These are phyloP conservation scores for Funneliformis mosseae DNA, from an alignment of 192 early-diverging fungal genomes.

Conservation along the genomic window DNA sequence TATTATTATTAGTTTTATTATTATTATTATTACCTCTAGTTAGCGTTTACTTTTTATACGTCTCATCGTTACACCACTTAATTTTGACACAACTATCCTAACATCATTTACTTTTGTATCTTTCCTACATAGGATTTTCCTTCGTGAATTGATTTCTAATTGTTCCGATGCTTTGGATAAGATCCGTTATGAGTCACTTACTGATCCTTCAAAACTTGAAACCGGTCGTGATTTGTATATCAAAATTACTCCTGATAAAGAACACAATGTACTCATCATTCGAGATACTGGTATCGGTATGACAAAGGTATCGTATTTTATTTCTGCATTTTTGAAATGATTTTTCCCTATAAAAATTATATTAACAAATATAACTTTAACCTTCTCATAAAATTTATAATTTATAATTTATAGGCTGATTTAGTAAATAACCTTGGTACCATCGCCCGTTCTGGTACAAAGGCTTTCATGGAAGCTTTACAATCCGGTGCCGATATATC, in stretches of 20 bases:
- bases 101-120: not conserved
- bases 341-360: not conserved
- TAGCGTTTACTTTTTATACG: no score
- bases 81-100: no score
- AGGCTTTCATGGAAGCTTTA: conserved; percentile 99
- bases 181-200: conserved; percentile 97
- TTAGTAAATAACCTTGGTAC: conserved; percentile 98
- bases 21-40: no score
- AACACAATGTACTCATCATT: conserved; percentile 85
- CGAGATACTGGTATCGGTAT: conserved; percentile 92
- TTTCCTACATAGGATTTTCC: conserved; percentile 66
- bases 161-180: conserved; percentile 94
- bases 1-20: no score
- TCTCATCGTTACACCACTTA: not conserved
- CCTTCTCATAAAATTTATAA: no score
- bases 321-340: not conserved
- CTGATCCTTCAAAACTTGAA: conserved; percentile 91
- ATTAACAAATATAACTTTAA: not conserved
- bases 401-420: conserved; percentile 60
- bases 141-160: conserved; percentile 98
- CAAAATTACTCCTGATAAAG: conserved; percentile 84
- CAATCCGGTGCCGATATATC: conserved; percentile 95
- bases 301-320: conserved; percentile 67
- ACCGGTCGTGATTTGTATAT: conserved; percentile 94
- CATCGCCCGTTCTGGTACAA: conserved; percentile 99